phyloP scores from a whole-genome alignment of 164 flowering plant species.

The Liquidambar formosana region DNA sequence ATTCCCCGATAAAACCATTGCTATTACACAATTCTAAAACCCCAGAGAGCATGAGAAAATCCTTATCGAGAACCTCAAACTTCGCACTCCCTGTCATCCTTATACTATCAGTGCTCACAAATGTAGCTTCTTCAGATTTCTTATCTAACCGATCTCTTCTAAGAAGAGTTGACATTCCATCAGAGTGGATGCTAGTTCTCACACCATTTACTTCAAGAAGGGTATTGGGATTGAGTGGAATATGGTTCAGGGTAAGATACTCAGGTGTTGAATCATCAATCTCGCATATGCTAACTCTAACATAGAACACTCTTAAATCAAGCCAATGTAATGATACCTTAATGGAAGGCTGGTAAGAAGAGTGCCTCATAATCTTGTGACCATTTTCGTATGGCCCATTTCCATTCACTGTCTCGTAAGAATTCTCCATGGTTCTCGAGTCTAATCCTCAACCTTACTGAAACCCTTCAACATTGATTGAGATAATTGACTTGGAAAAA shows the following conservation, averaged over 20 bases:
- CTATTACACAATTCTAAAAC: constrained; percentile 46
- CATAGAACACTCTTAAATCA: constrained; percentile 77
- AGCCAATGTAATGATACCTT: constrained; percentile 40
- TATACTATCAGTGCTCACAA: constrained; percentile 75
- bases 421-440: constrained; percentile 41
- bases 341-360: constrained; percentile 28
- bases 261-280: constrained; percentile 67
- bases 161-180: constrained; percentile 51
- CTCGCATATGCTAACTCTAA: constrained; percentile 65
- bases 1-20: constrained; percentile 45
- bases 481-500: constrained; percentile 11
- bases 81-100: constrained; percentile 68
- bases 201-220: constrained; percentile 75
- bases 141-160: constrained; percentile 73
- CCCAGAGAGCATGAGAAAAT: constrained; percentile 62
- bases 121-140: constrained; percentile 77
- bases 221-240: constrained; percentile 66
- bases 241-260: constrained; percentile 60
- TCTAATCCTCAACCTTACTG: constrained; percentile 16
- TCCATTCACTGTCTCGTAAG: constrained; percentile 29
- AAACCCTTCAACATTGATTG: constrained; percentile 23
- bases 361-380: constrained; percentile 23
- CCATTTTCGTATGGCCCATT: constrained; percentile 35
- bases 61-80: constrained; percentile 67
- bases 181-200: constrained; percentile 54